Base-by-base conservation (phyloP, 2,329 filamentous ascomycete species). In the Penicillium sp. region DNA sequence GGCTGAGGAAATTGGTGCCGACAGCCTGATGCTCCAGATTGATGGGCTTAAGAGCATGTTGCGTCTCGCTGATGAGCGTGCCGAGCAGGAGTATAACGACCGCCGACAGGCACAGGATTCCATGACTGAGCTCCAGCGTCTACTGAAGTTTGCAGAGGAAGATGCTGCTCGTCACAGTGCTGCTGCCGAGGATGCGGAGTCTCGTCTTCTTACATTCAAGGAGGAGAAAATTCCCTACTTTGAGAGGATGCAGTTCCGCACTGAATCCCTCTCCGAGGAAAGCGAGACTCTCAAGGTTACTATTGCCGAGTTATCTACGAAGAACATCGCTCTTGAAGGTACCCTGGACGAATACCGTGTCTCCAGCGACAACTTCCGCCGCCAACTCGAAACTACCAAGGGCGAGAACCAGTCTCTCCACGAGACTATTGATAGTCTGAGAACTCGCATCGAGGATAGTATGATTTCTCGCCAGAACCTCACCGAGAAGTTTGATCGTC, bases 361-460 rank as follows among this genome's bases (percentile, higher is more conserved):
- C 13, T 83, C 83, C 4, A 81, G 80, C 47, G 79, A 81, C 60
- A 82, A 83, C 60, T 85, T 84, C 78, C 81, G 82, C 43, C 75
- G 79, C 43, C 62, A 68, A 34, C 52, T 71, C 9, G 81, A 87
- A 46, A 75, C 81, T 31, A 79, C 79, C 44, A 81, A 80, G 60
- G 73, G 75, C 42, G 82, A 85, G 60, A 92, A 90, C 63, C 90
- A 88, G 71, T 87, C 88, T 60, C 79, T 97, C 53, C 86, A 87
- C 63, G 86, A 84, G 68, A 86, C 87, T 29, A 85, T 96, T 54
- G 85, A 87, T 57, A 87, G 86, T 21, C 81, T 96, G 52, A 86
- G 87, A 58, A 83, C 83, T 43, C 92, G 96, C 69, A 84, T 94
- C 40, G 87, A 94, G 67, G 92, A 96, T 75, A 93, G 91, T 67